Base-by-base conservation (phyloP, 345 rosid species). In the Pistacia vera region DNA sequence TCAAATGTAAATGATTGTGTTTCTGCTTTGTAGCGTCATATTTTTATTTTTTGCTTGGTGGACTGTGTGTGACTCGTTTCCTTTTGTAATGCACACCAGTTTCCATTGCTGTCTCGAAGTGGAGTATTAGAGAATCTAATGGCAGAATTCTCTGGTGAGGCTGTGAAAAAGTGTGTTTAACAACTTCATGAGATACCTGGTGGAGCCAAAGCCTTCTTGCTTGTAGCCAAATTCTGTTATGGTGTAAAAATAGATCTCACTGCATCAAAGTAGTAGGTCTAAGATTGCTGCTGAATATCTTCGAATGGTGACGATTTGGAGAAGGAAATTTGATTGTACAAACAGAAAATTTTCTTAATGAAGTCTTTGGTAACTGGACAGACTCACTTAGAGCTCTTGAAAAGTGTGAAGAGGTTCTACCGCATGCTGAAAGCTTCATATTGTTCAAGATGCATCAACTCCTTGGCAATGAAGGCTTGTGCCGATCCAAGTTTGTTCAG, bases 31-130 rank as follows among this genome's bases (percentile, higher is more conserved):
- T 33, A 30, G 2, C 6, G 7, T 41, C 35, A 17, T 17, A 16
- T 20, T 33, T 69, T 10, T 10, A 11, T 9, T 75, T 36, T 22
- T 72, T 65, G 61, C 68, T 62, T n/a, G 55, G 16, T 46, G 55
- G 16, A 76, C 62, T 54, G 64, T 63, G 44, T n/a, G 63, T 52
- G n/a, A 57, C n/a, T 52, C 11, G 8, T 72, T 54, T 46, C 52
- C 69, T 35, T 46, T 61, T 76, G 64, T 63, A 76, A 36, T 75
- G 44, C 79, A 79, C 59, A 63, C 66, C 83, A 95, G 99, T 95
- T 92, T 78, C 99, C 99, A 0, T 76, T 95, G 90, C 85, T 95
- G 61, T 93, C 98, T 17, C 86, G 93, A 87, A 95, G 99, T 81
- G 84, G 88, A 72, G 82, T 88, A 28, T 83, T 95, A 28, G 93